Percentiles rank a stretch among this genome's conserved stretches.
Conservation (phyloP, 2,329 filamentous ascomycete species). For the Fusarium algeriense region DNA sequence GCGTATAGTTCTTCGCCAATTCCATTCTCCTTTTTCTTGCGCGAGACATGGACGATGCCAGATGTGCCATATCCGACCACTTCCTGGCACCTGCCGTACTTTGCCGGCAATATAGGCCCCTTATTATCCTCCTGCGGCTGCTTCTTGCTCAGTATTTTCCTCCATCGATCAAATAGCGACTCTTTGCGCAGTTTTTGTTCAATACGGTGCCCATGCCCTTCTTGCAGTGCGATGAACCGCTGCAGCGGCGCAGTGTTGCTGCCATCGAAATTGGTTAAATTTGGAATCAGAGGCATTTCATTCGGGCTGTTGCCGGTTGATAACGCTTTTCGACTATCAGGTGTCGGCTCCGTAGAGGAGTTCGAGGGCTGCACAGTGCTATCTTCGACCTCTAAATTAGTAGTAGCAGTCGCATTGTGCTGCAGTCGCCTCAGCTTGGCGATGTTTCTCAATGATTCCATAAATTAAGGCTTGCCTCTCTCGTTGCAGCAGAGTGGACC, state of each 20-base stretch:
- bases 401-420: background rate
- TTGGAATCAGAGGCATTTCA: background rate
- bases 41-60: constrained; percentile 94
- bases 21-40: constrained; percentile 88
- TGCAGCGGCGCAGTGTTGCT: background rate
- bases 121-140: background rate
- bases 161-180: background rate
- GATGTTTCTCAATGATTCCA: background rate
- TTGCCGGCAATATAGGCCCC: constrained; percentile 52
- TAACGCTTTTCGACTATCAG: background rate
- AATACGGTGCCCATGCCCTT: background rate
- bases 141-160: background rate
- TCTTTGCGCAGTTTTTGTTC: background rate
- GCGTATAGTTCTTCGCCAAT: constrained; percentile 66
- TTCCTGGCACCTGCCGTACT: constrained; percentile 98
- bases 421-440: background rate
- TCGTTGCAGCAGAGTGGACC: background rate
- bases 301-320: background rate
- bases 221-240: background rate
- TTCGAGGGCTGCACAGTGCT: background rate
- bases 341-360: background rate
- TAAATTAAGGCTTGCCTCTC: background rate
- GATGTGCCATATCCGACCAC: constrained; percentile 95
- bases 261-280: background rate
- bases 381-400: background rate